Evolutionary conservation across 2,329 filamentous ascomycete genomes (phyloP).

Genomic region (Aureobasidium lini): DNA sequence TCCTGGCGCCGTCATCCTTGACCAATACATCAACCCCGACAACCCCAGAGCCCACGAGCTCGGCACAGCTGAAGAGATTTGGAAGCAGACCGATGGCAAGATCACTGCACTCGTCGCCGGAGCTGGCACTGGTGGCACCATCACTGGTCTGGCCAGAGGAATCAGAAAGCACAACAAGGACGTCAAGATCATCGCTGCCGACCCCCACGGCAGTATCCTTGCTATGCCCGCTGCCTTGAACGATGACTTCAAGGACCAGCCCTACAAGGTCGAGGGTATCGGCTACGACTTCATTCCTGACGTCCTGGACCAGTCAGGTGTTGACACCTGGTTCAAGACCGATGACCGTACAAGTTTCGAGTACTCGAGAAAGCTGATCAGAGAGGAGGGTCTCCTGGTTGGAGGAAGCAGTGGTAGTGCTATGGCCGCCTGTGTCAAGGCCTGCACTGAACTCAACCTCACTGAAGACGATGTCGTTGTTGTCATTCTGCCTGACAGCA

Average conservation of each 20-base stretch:
- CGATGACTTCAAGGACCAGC: conserved; percentile 67
- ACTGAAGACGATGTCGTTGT: conserved; percentile 81
- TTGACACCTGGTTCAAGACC: conserved; percentile 98
- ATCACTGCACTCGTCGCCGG: conserved; percentile 81
- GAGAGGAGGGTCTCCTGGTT: conserved; percentile 88
- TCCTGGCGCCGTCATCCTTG: conserved; percentile 91
- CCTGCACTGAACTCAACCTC: conserved; percentile 68
- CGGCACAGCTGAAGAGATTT: conserved; percentile 94
- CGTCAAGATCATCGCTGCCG: conserved; percentile 84
- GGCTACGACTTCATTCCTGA: conserved; percentile 98
- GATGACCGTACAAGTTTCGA: conserved; percentile 86
- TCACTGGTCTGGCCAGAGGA: conserved; percentile 79
- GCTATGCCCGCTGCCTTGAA: conserved; percentile 77
- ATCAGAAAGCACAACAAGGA: conserved; percentile 78
- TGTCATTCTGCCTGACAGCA: conserved; percentile 88
- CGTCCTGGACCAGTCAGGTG: conserved; percentile 69
- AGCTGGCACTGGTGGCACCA: conserved; percentile 90
- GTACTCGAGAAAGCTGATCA: conserved; percentile 81
- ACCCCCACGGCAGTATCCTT: conserved; percentile 86
- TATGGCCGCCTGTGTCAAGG: conserved; percentile 71
- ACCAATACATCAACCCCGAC: conserved; percentile 87
- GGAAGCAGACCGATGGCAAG: conserved; percentile 75
- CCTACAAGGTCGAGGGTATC: conserved; percentile 97
- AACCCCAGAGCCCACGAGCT: conserved; percentile 91
- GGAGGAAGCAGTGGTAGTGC: conserved; percentile 92